Conservation (phyloP, 2,329 filamentous ascomycete genomes). For the Beauveria rudraprayagi region DNA sequence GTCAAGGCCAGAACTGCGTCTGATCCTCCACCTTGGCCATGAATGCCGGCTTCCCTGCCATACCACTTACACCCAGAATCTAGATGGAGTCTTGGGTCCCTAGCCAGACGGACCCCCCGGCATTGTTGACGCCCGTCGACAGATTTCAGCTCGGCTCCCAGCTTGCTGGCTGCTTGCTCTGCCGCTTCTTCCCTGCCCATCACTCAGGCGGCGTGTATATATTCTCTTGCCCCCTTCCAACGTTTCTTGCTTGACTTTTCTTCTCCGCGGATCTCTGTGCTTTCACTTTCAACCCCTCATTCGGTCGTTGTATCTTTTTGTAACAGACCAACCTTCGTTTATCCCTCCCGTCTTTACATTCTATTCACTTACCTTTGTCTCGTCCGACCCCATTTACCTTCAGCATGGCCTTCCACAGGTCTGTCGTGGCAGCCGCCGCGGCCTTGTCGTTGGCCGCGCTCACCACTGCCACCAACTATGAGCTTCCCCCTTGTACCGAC, state of each 20-base stretch:
- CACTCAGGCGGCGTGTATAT: background rate
- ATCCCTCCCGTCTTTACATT: background rate
- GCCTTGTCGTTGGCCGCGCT: conserved; percentile 29
- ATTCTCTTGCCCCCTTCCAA: background rate
- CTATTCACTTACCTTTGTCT: conserved; percentile 2
- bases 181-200: background rate
- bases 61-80: conserved; percentile 1
- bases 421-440: conserved; percentile 27
- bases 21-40: background rate
- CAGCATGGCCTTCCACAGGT: conserved; percentile 26
- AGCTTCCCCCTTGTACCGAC: conserved; percentile 36
- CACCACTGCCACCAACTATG: conserved; percentile 33
- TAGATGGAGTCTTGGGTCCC: background rate
- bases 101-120: background rate
- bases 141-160: conserved; percentile 2
- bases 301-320: background rate
- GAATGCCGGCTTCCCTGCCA: background rate
- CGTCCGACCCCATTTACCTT: conserved; percentile 14
- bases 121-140: conserved; percentile 1
- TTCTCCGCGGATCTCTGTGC: background rate
- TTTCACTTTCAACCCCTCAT: conserved; percentile 3
- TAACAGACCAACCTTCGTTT: conserved; percentile 18
- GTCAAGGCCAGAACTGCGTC: conserved; percentile 5
- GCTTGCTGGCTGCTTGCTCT: background rate
- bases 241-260: background rate